Base-by-base conservation (phyloP, 2,329 filamentous ascomycete species). In the Ophiobolus disseminans region DNA sequence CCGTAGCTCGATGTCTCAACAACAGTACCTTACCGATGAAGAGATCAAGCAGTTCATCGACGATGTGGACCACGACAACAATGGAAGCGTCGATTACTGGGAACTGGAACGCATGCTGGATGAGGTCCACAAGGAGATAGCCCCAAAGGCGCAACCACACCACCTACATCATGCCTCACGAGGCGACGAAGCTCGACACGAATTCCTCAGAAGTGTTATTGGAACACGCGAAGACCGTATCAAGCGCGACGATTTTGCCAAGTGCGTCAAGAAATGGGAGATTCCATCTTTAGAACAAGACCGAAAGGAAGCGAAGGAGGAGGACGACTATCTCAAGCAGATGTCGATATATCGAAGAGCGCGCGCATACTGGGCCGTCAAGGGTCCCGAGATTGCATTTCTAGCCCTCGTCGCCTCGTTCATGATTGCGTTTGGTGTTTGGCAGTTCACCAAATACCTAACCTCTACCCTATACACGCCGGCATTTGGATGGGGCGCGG, bases 401-500 rank as follows among this genome's bases (percentile, higher is more conserved):
- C 48, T 82, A 6, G 71, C 63, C 0, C 62, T 83, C 1, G 80
- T 84, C 1, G 60, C 80, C 1, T 56, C 68, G 0, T 71, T 79
- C 55, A 77, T 80, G 61, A 58, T 82, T 13, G 80, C 75, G 0
- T 80, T 83, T 57, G 81, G 79, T 2, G 70, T 79, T 7, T 84
- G 82, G 81, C 81, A 85, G 55, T 67, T 80, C 9, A 73, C 82
- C 60, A 82, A 80, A 50, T 84, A 83, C 58, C 63, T 78, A 37
- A 77, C 73, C 0, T 74, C 70, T 1, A 58, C 68, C 0, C 53
- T 72, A 9, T 82, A 80, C 48, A 76, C 76, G 13, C 75, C 73
- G 11, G 81, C 77, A 0, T 78, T 83, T 14, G 82, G 81, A 10
- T 83, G 81, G 80, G 82, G 82, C 5, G 76, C 82, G 6, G 78